Percentiles rank a stretch among this genome's conserved stretches.
Evolutionary conservation across 805 yeast genomes (phyloP).

Genomic region (Sungouiella blattae): DNA sequence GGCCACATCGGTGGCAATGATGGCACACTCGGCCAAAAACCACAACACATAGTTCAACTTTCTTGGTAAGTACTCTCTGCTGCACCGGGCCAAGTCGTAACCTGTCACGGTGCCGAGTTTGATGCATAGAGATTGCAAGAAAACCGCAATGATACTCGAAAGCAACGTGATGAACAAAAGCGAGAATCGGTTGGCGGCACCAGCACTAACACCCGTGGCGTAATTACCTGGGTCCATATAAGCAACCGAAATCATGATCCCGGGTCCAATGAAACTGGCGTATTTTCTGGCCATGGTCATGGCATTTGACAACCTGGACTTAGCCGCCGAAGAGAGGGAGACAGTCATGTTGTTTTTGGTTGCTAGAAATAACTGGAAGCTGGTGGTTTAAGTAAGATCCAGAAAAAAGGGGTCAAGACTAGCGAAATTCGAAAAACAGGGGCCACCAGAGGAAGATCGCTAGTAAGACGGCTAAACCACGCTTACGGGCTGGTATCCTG

Average conservation of each 20-base stretch:
- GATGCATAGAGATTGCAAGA: conserved; percentile 42
- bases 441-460: too few relatives aligned
- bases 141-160: conserved; percentile 45
- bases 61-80: conserved; percentile 37
- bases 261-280: conserved; percentile 44
- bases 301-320: too few relatives aligned
- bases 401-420: too few relatives aligned
- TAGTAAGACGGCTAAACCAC: too few relatives aligned
- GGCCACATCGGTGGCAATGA: conserved; percentile 51
- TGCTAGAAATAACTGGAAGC: too few relatives aligned
- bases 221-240: conserved; percentile 55
- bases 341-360: too few relatives aligned
- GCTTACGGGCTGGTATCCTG: too few relatives aligned
- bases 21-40: conserved; percentile 46
- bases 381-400: too few relatives aligned
- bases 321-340: too few relatives aligned
- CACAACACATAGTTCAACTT: conserved; percentile 38
- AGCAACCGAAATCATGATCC: conserved; percentile 46
- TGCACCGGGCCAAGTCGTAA: conserved; percentile 43
- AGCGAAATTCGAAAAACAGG: too few relatives aligned
- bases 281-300: too few relatives aligned
- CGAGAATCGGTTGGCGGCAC: conserved; percentile 42
- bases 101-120: conserved; percentile 50
- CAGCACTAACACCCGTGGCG: conserved; percentile 47
- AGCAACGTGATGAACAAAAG: conserved; percentile 41